Evolutionary conservation across 441 rosid genomes (phyloP).

Genomic region (Pelargonium citronellum): DNA sequence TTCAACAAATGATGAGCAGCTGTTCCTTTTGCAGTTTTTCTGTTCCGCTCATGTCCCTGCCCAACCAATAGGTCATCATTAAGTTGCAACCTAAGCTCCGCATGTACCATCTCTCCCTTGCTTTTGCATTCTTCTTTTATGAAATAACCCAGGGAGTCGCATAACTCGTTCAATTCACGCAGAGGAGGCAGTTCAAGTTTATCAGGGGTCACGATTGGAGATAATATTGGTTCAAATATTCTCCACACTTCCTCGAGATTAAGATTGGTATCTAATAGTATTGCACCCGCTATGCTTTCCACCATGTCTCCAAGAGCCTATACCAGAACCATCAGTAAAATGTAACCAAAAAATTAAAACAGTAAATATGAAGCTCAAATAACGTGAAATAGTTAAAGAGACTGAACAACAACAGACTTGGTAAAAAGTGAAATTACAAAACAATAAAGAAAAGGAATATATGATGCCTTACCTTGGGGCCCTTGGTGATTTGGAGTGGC

Average conservation of each 20-base stretch:
- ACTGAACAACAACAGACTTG: too few relatives aligned
- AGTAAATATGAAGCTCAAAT: neutral
- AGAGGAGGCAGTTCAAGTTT: slow-evolving; percentile 73
- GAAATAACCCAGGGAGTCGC: slow-evolving; percentile 75
- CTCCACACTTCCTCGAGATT: slow-evolving; percentile 76
- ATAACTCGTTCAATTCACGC: slow-evolving; percentile 68
- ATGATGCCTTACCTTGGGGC: slow-evolving; percentile 61
- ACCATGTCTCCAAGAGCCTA: slow-evolving; percentile 91
- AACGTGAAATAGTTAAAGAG: too few relatives aligned
- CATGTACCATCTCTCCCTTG: slow-evolving; percentile 49
- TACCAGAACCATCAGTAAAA: slow-evolving; percentile 9
- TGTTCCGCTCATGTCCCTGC: slow-evolving; percentile 50
- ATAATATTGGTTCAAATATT: slow-evolving; percentile 62
- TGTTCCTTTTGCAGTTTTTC: slow-evolving; percentile 69
- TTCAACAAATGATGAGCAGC: slow-evolving; percentile 74
- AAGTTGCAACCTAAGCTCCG: slow-evolving; percentile 60
- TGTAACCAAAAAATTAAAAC: neutral
- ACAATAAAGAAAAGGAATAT: neutral
- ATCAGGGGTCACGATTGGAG: slow-evolving; percentile 82
- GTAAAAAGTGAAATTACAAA: too few relatives aligned
- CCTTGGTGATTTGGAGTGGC: slow-evolving; percentile 40
- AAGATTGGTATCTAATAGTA: slow-evolving; percentile 60
- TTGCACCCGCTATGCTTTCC: slow-evolving; percentile 89
- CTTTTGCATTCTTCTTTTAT: slow-evolving; percentile 35
- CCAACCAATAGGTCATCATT: slow-evolving; percentile 56